Evolutionary conservation across 192 early-diverging fungal genomes (phyloP).

Genomic region (Coemansia sp.): DNA sequence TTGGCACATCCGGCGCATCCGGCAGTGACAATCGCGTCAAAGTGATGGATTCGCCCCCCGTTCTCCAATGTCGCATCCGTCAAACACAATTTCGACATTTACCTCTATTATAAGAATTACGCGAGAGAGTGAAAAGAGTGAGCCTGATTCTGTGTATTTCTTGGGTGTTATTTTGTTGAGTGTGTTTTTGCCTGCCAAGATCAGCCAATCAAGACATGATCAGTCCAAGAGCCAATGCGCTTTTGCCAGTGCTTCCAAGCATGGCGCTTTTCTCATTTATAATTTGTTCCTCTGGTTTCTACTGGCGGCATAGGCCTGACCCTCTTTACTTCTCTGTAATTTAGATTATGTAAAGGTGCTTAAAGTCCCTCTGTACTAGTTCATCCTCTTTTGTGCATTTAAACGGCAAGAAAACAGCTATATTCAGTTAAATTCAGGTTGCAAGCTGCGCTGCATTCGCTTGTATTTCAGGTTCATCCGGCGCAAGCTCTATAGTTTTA

Average conservation of each 20-base stretch:
- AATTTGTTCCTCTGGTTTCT: background rate
- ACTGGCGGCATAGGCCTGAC: background rate
- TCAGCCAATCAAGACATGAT: background rate
- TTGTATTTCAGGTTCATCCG: background rate
- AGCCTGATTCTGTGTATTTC: background rate
- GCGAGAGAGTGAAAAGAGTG: constrained; percentile 19
- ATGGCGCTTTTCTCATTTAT: background rate
- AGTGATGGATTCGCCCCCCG: constrained; percentile 1
- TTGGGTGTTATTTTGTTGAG: too few species aligned
- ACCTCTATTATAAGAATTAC: constrained; percentile 17
- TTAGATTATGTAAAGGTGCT: background rate
- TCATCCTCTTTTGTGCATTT: background rate
- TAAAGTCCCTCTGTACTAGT: background rate
- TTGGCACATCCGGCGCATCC: background rate
- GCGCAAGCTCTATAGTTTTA: background rate
- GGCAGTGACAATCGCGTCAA: background rate
- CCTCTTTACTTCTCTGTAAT: background rate
- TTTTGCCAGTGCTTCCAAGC: background rate
- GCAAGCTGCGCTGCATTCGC: too few species aligned
- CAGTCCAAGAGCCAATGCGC: background rate
- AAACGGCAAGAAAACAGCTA: too few species aligned
- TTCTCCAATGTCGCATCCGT: constrained; percentile 2
- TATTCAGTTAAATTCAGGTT: too few species aligned
- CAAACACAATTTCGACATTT: constrained; percentile 12
- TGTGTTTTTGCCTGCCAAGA: background rate